Evolutionary conservation across 2,329 filamentous ascomycete species (phyloP), one percentile per base, ranked within the genome.

Genomic region (Sporothrix pallida): DNA sequence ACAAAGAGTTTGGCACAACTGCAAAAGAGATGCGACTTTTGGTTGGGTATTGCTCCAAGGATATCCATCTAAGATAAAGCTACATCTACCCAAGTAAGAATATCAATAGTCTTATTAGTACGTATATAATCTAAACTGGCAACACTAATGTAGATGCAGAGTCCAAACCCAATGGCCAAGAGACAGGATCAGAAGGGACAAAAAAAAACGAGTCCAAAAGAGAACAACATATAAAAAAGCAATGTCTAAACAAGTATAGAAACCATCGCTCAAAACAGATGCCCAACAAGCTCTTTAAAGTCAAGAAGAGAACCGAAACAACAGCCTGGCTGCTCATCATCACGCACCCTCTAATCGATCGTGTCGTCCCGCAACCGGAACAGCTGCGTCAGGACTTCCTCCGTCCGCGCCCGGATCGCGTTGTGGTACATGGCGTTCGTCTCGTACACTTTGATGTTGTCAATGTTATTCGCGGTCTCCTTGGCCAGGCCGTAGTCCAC

Each of bases 391-490:
- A 97, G 84, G 20, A 98, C 89, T 77, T 97, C 93, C 42, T 93
- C 92, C 4, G 91, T 85, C 82, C 89, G 92, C 70, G 87, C 86
- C 74, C 93, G 87, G 60, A 98, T 81, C 0, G 92, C 95, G 79
- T 96, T 92, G 81, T 98, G 95, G 79, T 96, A 96, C 86, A 97
- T 89, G 31, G 87, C 86, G 80, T 97, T 98, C 54, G 94, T 97
- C 79, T 96, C 89, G 78, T 92, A 96, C 56, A 93, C 90, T 83
- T 93, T 94, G 80, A 89, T 91, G 0, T 90, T 91, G 80, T 89
- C 91, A 80, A 98, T 92, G 79, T 90, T 88, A 56, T 83, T 84
- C 10, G 93, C 93, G 17, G 94, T 97, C 77, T 92, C 89, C 78
- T 88, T 87, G 9, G 93, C 92, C 72, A 94, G 83, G 7, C 89